Conservation (phyloP, 1,284 basidiomycete genomes). For the Heterobasidion parviporum region DNA sequence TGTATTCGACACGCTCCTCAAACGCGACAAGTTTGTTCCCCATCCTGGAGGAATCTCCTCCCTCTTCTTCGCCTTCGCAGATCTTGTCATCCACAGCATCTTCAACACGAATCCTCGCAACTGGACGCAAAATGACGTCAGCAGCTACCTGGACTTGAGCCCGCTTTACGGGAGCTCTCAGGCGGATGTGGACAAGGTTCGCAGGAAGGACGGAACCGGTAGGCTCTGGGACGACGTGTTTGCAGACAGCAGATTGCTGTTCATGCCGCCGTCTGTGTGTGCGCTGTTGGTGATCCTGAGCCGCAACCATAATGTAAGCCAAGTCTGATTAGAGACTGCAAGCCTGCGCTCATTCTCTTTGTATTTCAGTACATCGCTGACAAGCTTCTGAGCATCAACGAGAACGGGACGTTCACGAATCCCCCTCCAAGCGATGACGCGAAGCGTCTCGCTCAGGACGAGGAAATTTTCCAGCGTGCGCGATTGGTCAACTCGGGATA, state of each 20-base stretch:
- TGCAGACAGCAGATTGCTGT: conserved; percentile 55
- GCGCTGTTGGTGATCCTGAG: conserved; percentile 64
- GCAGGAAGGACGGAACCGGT: conserved; percentile 57
- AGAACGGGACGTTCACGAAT: conserved; percentile 36
- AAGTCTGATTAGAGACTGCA: not conserved
- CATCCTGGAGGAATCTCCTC: conserved; percentile 52
- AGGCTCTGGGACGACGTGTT: conserved; percentile 62
- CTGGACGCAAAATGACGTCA: conserved; percentile 55
- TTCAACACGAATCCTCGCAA: conserved; percentile 60
- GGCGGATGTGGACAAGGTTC: conserved; percentile 39
- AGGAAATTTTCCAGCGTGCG: conserved; percentile 71
- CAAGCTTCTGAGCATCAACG: conserved; percentile 64
- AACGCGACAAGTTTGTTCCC: conserved; percentile 38
- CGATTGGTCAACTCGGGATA: conserved; percentile 68
- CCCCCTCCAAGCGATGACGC: conserved; percentile 23
- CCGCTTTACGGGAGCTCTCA: conserved; percentile 64
- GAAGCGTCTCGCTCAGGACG: conserved; percentile 41
- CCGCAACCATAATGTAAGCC: conserved; percentile 67
- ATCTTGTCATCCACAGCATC: conserved; percentile 67
- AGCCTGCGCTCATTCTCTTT: not conserved
- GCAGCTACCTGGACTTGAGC: conserved; percentile 73
- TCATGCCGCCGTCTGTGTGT: conserved; percentile 68
- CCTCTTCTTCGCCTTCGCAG: conserved; percentile 73
- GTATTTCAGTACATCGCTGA: conserved; percentile 56
- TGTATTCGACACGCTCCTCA: conserved; percentile 68